A percentile compares a stretch with the other conserved stretches of the same genome.
Evolutionary conservation across 192 early-diverging fungal species (phyloP).

Genomic region (Coemansia sp.): DNA sequence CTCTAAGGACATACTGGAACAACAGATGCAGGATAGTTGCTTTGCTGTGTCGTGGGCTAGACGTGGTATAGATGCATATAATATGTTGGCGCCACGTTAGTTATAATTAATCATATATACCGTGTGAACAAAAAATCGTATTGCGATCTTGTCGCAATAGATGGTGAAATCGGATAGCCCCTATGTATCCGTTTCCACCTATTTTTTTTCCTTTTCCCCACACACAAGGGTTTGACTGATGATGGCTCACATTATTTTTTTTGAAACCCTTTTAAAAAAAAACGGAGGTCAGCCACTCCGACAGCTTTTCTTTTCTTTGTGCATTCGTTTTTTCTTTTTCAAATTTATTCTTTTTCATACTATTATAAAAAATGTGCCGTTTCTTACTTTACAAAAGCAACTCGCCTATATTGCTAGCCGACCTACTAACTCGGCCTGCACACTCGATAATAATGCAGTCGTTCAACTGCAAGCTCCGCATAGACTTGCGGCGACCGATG

Average conservation of each 20-base stretch:
- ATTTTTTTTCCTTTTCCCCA: constrained; percentile 5
- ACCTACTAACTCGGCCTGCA: constrained; percentile 72
- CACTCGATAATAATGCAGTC: constrained; percentile 85
- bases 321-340: not conserved
- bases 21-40: not conserved
- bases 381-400: constrained; percentile 81
- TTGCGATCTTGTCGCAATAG: not conserved
- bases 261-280: not conserved
- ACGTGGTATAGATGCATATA: constrained; percentile 40
- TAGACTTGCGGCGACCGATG: constrained; percentile 65
- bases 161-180: not conserved
- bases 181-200: not conserved
- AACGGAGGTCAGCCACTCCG: not conserved
- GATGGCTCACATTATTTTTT: not conserved
- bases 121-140: not conserved
- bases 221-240: not conserved
- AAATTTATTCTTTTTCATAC: constrained; percentile 1
- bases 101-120: not conserved
- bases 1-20: constrained; percentile 8
- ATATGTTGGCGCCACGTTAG: constrained; percentile 9
- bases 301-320: not conserved
- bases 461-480: constrained; percentile 70
- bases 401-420: constrained; percentile 69
- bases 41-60: constrained; percentile 39
- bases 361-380: constrained; percentile 59